These are phyloP conservation scores for Alternaria sp. DNA, from an alignment of 2,329 filamentous ascomycete species.

Conservation along the genomic window DNA sequence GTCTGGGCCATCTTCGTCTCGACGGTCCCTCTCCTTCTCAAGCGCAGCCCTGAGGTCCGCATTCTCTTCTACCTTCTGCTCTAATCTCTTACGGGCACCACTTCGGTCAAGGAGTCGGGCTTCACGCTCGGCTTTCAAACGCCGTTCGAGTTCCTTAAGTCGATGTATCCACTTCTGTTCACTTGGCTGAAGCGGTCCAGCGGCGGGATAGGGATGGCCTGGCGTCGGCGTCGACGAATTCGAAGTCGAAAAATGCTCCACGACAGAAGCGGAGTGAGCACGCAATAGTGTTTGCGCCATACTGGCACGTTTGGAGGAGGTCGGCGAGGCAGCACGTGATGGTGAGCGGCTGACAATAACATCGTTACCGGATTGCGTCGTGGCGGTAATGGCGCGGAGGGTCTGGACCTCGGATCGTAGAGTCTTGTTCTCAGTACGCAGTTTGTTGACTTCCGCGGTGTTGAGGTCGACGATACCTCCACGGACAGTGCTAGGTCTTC, in stretches of 20 bases:
- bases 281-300: slow-evolving; percentile 61
- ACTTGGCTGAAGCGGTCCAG: slow-evolving; percentile 52
- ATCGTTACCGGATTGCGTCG: slow-evolving; percentile 31
- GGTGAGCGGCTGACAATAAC: slow-evolving; percentile 33
- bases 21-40: slow-evolving; percentile 59
- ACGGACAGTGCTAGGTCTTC: slow-evolving; percentile 48
- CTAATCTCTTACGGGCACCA: slow-evolving; percentile 79
- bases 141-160: slow-evolving; percentile 83
- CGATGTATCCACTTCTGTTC: slow-evolving; percentile 85
- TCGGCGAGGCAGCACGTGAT: slow-evolving; percentile 37
- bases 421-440: slow-evolving; percentile 66
- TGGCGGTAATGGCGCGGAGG: slow-evolving; percentile 57
- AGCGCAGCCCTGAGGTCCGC: slow-evolving; percentile 71
- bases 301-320: slow-evolving; percentile 50
- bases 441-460: slow-evolving; percentile 62
- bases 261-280: slow-evolving; percentile 60
- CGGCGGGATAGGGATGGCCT: slow-evolving; percentile 42
- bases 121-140: slow-evolving; percentile 89
- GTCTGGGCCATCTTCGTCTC: slow-evolving; percentile 24
- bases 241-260: slow-evolving; percentile 51
- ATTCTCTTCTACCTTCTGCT: slow-evolving; percentile 77
- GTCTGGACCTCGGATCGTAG: slow-evolving; percentile 70
- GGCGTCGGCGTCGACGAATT: slow-evolving; percentile 23
- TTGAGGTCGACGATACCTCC: slow-evolving; percentile 49
- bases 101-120: slow-evolving; percentile 82